These are phyloP conservation scores for Kalaharituber pfeilii DNA, from an alignment of 2,329 filamentous ascomycete species.

Conservation along the genomic window DNA sequence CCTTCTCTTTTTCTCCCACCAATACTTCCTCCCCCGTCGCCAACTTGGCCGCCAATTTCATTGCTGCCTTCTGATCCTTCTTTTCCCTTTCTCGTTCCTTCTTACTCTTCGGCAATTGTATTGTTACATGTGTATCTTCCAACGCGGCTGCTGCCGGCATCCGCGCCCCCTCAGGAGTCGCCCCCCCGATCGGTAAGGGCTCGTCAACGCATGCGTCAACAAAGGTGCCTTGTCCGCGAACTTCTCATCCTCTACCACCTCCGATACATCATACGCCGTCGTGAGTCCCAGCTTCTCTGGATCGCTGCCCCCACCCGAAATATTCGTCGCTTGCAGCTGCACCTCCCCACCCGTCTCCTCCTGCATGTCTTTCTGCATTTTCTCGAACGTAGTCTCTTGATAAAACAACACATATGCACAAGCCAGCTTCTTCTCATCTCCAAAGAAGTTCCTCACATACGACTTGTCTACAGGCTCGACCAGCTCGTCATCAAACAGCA, in stretches of 20 bases:
- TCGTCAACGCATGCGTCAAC: neutral
- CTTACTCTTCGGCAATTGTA: neutral
- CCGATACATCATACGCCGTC: too few relatives aligned
- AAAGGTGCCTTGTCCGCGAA: neutral
- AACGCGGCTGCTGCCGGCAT: neutral
- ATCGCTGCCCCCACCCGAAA: too few relatives aligned
- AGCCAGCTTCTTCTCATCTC: conserved; percentile 57
- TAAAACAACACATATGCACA: conserved; percentile 97
- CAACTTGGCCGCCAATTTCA: neutral
- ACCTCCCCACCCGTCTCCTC: neutral
- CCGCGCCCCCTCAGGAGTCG: neutral
- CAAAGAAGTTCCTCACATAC: conserved; percentile 94
- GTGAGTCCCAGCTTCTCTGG: neutral
- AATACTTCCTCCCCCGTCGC: neutral
- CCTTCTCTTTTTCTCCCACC: neutral
- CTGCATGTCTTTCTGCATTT: conserved; percentile 32
- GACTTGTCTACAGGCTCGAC: conserved; percentile 94
- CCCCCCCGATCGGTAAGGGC: neutral
- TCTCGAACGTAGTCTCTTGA: conserved; percentile 65
- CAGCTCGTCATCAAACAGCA: conserved; percentile 95
- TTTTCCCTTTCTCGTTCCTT: neutral
- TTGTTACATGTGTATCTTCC: neutral
- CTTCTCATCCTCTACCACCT: neutral
- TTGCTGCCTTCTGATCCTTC: neutral
- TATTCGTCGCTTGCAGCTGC: too few relatives aligned